Evolutionary conservation across 169 alveolate genomes (phyloP).

Genomic region (Theileria equi): DNA sequence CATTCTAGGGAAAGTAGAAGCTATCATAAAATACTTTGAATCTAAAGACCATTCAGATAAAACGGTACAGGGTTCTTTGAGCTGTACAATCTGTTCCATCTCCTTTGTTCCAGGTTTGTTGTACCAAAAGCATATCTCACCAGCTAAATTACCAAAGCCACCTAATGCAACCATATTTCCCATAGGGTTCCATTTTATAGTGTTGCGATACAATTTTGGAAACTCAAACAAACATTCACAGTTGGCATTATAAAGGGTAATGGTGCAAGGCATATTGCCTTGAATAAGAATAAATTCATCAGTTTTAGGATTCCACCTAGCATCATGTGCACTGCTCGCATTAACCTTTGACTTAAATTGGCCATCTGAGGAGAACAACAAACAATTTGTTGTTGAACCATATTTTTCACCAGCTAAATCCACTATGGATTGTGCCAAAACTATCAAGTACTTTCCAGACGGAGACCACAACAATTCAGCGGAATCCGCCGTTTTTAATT

Average conservation of each 20-base stretch:
- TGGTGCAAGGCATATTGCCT: constrained; percentile 72
- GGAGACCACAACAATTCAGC: constrained; percentile 67
- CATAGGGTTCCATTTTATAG: constrained; percentile 73
- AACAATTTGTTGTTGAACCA: constrained; percentile 60
- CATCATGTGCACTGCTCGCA: constrained; percentile 70
- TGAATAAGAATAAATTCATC: constrained; percentile 70
- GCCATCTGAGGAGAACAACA: constrained; percentile 33
- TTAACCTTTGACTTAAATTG: constrained; percentile 48
- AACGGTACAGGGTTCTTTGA: constrained; percentile 77
- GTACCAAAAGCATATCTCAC: constrained; percentile 72
- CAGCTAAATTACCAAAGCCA: constrained; percentile 77
- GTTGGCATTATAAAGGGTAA: constrained; percentile 59
- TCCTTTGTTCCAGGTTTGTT: constrained; percentile 34
- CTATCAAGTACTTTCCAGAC: constrained; percentile 45
- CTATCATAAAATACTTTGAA: constrained; percentile 69
- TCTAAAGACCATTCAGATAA: constrained; percentile 76
- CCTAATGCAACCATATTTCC: constrained; percentile 75
- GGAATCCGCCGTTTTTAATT: constrained; percentile 49
- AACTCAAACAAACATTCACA: constrained; percentile 57
- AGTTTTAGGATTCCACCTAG: constrained; percentile 65
- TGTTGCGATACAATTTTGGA: constrained; percentile 68
- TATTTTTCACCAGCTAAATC: constrained; percentile 67
- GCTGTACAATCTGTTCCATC: constrained; percentile 56
- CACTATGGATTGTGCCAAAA: constrained; percentile 57
- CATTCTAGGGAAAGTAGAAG: constrained; percentile 78